Evolutionary conservation across 805 yeast genomes (phyloP), one percentile per base, ranked within the genome.

Genomic region (Schizosaccharomyces lindneri): DNA sequence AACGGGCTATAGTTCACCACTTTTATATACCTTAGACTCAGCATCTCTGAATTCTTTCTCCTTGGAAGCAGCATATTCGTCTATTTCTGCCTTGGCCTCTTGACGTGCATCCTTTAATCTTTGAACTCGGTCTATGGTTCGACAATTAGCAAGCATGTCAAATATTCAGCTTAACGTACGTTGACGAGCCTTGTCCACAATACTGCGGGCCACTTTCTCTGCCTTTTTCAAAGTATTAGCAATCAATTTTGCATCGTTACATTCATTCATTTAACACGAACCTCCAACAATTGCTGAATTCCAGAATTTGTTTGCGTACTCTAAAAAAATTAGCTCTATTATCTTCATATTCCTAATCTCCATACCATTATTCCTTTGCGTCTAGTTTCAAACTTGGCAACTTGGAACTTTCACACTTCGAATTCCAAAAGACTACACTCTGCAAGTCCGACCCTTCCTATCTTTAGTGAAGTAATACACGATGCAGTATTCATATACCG

Each of bases 201-300:
- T 85, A 67, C 83, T 89, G 68, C 95, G 97, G n/a, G 98, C 97
- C 69, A 87, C 90, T 74, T 85, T 87, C 76, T 93, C 98, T 65
- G 97, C 95, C 78, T 85, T 70, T 64, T 63, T 43, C 19, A 15
- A 31, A 21, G 32, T 11, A 13, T 43, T 29, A 48, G 36, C 62
- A 19, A 2, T 13, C 55, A 4, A 24, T 41, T 39, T 55, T 59
- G 41, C 11, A 29, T 3, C 2, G 11, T 3, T 21, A 6, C 27
- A 11, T 29, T 57, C n/a, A n/a, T 31, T 39, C 3, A 27, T 32
- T n/a, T 21, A 43, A 9, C 11, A 69, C 78, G 39, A 69, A 76
- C 80, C 70, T 79, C 83, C 64, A 83, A 76, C 63, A 83, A 78
- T 65, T 85, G 81, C 76, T 83, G 85, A 68, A 83, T 82, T 67